Base-by-base conservation (phyloP, 2,329 filamentous ascomycete genomes). In the Pseudogymnoascus sp. region DNA sequence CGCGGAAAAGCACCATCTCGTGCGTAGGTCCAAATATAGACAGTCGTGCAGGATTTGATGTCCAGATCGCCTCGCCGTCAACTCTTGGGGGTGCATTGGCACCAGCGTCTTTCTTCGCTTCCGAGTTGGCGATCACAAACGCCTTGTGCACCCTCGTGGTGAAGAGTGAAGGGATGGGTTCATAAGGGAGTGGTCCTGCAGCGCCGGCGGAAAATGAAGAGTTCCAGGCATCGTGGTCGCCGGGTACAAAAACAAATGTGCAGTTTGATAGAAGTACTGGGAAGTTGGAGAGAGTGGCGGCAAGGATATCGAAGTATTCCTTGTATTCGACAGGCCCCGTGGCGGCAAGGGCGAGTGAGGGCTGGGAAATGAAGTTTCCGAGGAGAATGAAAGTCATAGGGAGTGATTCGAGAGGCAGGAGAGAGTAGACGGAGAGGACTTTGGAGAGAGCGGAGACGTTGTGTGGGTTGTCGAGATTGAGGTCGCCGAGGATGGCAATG, bases 161-260 rank as follows among this genome's bases (percentile, higher is more conserved):
- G 76, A 99, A 99, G 69, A 97, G 79, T 6, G 93, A 89, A 0
- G 95, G 95, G 1, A 99, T 83, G 0, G 83, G 77, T 67, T 88
- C 87, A 9, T 88, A 78, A 0, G 91, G 91, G 10, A 93, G 72
- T 0, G 87, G 84, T 0, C 84, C 83, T 0, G 88, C 85, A 1
- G 89, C 87, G 3, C 91, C 91, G 1, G 87, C 87, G 0, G 85
- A 86, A 73, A 96, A 96, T 1, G 92, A 84, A 0, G 91, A 96
- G 4, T 88, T 85, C 95, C 95, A 99, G n/a, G 91, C 93, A 74
- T 99, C 95, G 73, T 97, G 96, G 76, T 97, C 93, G 31, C 95
- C 95, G 0, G 95, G 95, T 0, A 97, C 89, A 72, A 99, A 96
- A 33, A 96, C 80, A 74, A 97, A 96, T 0, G 90, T 93, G 4